These are phyloP conservation scores for Lentinula raphanica DNA, from an alignment of 768 basidiomycete species.

Conservation along the genomic window DNA sequence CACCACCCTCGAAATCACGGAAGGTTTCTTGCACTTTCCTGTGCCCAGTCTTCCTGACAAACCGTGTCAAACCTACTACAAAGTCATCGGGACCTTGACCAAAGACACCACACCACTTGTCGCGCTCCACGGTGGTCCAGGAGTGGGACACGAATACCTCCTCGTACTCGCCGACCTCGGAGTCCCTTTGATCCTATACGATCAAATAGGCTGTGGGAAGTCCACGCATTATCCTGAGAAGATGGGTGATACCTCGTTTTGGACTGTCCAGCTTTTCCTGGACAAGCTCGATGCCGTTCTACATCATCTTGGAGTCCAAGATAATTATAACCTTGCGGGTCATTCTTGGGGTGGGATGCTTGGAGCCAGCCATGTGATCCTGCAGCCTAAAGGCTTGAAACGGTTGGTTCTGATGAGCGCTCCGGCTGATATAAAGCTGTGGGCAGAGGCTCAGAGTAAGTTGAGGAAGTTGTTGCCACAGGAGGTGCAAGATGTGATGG, in stretches of 20 bases:
- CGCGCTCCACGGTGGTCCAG: slow-evolving; percentile 40
- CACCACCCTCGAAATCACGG: too few relatives aligned
- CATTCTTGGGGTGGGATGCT: slow-evolving; percentile 48
- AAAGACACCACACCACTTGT: slow-evolving; percentile 29
- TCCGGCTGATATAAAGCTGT: slow-evolving; percentile 24
- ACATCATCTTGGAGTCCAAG: slow-evolving; percentile 29
- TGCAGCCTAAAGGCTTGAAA: slow-evolving; percentile 26
- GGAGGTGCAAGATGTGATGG: slow-evolving; percentile 25
- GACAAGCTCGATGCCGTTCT: slow-evolving; percentile 34
- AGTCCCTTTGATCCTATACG: slow-evolving; percentile 40
- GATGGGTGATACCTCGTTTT: slow-evolving; percentile 31
- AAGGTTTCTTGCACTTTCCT: slow-evolving; percentile 22
- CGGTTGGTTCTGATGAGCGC: slow-evolving; percentile 24
- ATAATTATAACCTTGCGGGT: slow-evolving; percentile 31
- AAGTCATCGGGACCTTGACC: slow-evolving; percentile 29
- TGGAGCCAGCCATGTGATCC: slow-evolving; percentile 17
- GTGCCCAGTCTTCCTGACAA: slow-evolving; percentile 22
- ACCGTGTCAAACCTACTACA: slow-evolving; percentile 36
- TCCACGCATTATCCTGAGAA: slow-evolving; percentile 41
- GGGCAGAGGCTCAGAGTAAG: slow-evolving; percentile 18
- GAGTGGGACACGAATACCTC: slow-evolving; percentile 31
- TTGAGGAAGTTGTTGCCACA: slow-evolving; percentile 24
- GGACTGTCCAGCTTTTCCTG: slow-evolving; percentile 34
- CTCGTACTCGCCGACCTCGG: slow-evolving; percentile 27
- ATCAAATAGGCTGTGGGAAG: slow-evolving; percentile 37